phyloP scores from a whole-genome alignment of 2,329 filamentous ascomycete genomes.

The Blumeria hordei region DNA sequence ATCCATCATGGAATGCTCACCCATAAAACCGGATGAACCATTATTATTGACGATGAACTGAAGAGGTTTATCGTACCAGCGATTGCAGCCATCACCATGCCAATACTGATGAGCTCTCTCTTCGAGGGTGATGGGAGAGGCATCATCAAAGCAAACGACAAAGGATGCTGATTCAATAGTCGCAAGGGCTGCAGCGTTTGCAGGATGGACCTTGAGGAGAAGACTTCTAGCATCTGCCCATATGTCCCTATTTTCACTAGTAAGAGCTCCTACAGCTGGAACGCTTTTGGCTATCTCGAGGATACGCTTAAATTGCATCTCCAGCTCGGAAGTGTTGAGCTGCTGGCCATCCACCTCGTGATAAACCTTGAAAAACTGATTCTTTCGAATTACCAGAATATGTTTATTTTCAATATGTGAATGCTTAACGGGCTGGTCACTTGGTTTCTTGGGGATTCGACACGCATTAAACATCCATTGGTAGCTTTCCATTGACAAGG shows the following conservation, averaged over 20 bases:
- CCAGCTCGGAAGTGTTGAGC: conserved; percentile 71
- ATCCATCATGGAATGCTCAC: conserved; percentile 99
- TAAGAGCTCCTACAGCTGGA: conserved; percentile 61
- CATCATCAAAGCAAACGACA: conserved; percentile 79
- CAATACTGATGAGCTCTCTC: conserved; percentile 93
- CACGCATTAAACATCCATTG: conserved; percentile 97
- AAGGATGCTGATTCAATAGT: conserved; percentile 77
- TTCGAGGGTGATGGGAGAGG: conserved; percentile 73
- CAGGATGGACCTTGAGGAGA: conserved; percentile 50
- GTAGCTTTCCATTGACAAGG: conserved; percentile 96
- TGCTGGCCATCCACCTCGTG: conserved; percentile 64
- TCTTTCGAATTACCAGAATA: conserved; percentile 78
- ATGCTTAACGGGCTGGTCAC: conserved; percentile 69
- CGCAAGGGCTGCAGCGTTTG: conserved; percentile 56
- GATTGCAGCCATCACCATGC: conserved; percentile 89
- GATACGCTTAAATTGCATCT: conserved; percentile 67
- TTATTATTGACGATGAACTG: conserved; percentile 98
- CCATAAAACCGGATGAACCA: conserved; percentile 89
- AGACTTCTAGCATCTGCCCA: conserved; percentile 67
- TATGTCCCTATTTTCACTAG: conserved; percentile 76
- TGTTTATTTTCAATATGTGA: conserved; percentile 53
- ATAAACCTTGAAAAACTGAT: conserved; percentile 85
- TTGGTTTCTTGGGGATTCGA: conserved; percentile 59
- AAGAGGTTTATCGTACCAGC: conserved; percentile 94
- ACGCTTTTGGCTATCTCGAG: conserved; percentile 53